Percentiles rank a stretch among this genome's conserved stretches.
These are phyloP conservation scores for Malassezia slooffiae DNA, from an alignment of 1,284 basidiomycete genomes.

Conservation along the genomic window DNA sequence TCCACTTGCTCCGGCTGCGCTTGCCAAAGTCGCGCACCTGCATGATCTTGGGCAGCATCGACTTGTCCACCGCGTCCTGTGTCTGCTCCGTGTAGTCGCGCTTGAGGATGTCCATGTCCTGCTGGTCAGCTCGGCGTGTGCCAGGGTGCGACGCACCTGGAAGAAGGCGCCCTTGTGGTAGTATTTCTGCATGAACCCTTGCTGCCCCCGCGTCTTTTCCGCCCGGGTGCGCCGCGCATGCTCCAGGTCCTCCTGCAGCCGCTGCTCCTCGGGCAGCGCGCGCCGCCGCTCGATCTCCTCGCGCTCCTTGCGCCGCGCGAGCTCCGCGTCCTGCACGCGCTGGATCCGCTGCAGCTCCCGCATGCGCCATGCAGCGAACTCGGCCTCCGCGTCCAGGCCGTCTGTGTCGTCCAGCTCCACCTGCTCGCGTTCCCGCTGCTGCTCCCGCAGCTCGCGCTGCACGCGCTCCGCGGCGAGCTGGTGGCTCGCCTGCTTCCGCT, in stretches of 20 bases:
- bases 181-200: constrained; percentile 92
- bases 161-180: constrained; percentile 99
- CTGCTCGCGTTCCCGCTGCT: constrained; percentile 67
- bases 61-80: constrained; percentile 65
- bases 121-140: neutral
- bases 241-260: constrained; percentile 79
- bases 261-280: constrained; percentile 79
- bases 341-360: constrained; percentile 83
- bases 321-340: constrained; percentile 73
- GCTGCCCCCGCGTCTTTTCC: constrained; percentile 70
- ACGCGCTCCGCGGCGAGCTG: constrained; percentile 79
- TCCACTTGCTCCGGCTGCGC: constrained; percentile 78
- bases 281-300: constrained; percentile 81
- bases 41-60: constrained; percentile 81
- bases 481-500: constrained; percentile 66
- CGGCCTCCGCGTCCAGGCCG: constrained; percentile 72
- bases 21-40: constrained; percentile 95
- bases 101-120: constrained; percentile 80
- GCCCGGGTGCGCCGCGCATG: constrained; percentile 66
- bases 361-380: constrained; percentile 91
- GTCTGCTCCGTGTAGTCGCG: constrained; percentile 84
- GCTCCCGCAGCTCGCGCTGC: constrained; percentile 69
- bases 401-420: constrained; percentile 86
- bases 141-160: constrained; percentile 54
- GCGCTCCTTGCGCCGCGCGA: constrained; percentile 65